Percentiles rank a stretch among this genome's conserved stretches.
phyloP scores from a whole-genome alignment of 495 filamentous ascomycete species.

The Chaetomium cochliodes region DNA sequence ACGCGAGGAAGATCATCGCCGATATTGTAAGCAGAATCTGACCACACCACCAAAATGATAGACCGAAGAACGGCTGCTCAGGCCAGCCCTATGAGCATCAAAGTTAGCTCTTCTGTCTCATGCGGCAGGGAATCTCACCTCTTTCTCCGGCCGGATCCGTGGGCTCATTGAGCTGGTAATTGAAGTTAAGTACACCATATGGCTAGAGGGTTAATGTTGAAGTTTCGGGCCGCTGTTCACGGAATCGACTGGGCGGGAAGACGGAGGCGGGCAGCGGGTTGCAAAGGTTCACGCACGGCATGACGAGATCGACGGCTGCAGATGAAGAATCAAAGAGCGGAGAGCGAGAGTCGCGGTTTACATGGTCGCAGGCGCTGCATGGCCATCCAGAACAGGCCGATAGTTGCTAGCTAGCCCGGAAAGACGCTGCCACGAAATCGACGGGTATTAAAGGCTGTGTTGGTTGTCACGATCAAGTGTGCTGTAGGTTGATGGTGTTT shows the following conservation, averaged over 20 bases:
- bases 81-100: neutral
- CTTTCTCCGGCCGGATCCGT: neutral
- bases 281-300: conserved; percentile 19
- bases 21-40: neutral
- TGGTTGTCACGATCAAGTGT: conserved; percentile 30
- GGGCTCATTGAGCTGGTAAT: neutral
- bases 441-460: conserved; percentile 2
- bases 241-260: conserved; percentile 1
- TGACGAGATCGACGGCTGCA: conserved; percentile 10
- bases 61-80: neutral
- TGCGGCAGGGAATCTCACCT: conserved; percentile 3
- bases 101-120: neutral
- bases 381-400: conserved; percentile 15
- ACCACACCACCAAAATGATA: neutral
- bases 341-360: conserved; percentile 16
- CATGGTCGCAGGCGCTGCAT: conserved; percentile 2
- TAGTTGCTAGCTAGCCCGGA: conserved; percentile 16
- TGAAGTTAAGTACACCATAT: neutral
- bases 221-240: neutral
- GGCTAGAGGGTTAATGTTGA: neutral
- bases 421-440: conserved; percentile 16
- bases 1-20: neutral
- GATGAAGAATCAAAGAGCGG: conserved; percentile 9
- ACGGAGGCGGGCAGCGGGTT: conserved; percentile 8
- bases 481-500: conserved; percentile 32